Conservation (phyloP, 495 filamentous ascomycete species). For the Pseudoneurospora amorphoporcata region DNA sequence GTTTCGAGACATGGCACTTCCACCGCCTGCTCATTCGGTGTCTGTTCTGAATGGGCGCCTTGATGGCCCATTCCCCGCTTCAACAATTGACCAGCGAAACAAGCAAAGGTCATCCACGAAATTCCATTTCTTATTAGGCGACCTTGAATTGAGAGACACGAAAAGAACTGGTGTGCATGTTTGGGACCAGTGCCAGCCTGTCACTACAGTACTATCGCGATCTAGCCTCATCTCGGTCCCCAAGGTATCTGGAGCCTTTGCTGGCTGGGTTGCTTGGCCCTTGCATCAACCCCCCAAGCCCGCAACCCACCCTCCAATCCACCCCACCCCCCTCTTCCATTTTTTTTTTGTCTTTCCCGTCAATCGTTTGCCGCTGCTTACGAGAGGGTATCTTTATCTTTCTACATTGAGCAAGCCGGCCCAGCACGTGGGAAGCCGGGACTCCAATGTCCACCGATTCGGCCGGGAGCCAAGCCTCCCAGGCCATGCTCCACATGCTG, state of each 20-base stretch:
- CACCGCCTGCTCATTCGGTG: background rate
- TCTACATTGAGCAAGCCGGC: background rate
- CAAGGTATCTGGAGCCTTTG: background rate
- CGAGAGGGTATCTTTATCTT: background rate
- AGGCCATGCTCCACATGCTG: conserved; percentile 6
- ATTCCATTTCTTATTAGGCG: background rate
- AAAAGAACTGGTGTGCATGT: background rate
- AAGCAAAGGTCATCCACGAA: background rate
- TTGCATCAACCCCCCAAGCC: background rate
- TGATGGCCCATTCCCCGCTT: background rate
- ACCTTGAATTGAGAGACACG: background rate
- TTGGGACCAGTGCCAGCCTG: background rate
- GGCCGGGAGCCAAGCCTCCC: conserved; percentile 14
- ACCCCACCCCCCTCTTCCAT: background rate
- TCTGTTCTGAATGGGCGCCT: background rate
- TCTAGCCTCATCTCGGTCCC: background rate
- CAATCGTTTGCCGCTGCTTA: background rate
- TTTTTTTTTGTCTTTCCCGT: background rate
- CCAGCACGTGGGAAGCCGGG: background rate
- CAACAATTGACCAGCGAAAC: background rate
- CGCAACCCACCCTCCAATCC: background rate
- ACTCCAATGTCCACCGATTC: conserved; percentile 11
- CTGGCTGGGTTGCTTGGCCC: background rate
- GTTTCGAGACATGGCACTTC: background rate
- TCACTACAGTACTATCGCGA: background rate